phyloP scores from a whole-genome alignment of 1,284 basidiomycete genomes.

The Macrocystidia cucumis region DNA sequence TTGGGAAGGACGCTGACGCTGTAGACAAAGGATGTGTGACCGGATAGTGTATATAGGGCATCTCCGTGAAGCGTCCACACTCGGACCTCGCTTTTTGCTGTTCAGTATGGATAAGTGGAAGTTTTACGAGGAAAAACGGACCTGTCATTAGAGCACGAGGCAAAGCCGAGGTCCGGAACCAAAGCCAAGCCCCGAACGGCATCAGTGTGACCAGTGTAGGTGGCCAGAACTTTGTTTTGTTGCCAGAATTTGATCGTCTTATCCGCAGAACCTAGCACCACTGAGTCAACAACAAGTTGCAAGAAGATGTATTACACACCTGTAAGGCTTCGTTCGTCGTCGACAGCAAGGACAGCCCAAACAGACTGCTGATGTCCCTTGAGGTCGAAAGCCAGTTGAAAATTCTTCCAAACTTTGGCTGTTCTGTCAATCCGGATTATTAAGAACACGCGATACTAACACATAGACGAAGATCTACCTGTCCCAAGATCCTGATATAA shows the following conservation, averaged over 20 bases:
- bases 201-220: conserved; percentile 83
- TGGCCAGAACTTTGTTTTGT: conserved; percentile 64
- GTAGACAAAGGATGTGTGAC: conserved; percentile 97
- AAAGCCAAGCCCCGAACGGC: conserved; percentile 84
- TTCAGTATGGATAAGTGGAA: conserved; percentile 2
- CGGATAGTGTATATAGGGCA: conserved; percentile 71
- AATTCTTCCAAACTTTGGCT: conserved; percentile 90
- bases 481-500: conserved; percentile 98
- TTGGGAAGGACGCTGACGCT: conserved; percentile 71
- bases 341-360: conserved; percentile 87
- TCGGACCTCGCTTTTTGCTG: conserved; percentile 63
- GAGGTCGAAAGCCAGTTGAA: conserved; percentile 69
- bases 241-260: conserved; percentile 90
- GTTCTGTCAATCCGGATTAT: conserved; percentile 45
- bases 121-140: conserved; percentile 23
- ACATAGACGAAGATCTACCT: conserved; percentile 44
- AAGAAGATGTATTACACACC: conserved; percentile 33
- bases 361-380: conserved; percentile 88
- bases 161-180: conserved; percentile 84
- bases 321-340: conserved; percentile 77
- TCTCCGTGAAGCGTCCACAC: conserved; percentile 88
- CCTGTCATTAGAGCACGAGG: conserved; percentile 94
- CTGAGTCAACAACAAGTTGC: neutral
- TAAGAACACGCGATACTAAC: conserved; percentile 2
- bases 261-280: conserved; percentile 84